These are phyloP conservation scores for Lolium perenne DNA, from an alignment of 176 grass and related monocot species.

Conservation along the genomic window DNA sequence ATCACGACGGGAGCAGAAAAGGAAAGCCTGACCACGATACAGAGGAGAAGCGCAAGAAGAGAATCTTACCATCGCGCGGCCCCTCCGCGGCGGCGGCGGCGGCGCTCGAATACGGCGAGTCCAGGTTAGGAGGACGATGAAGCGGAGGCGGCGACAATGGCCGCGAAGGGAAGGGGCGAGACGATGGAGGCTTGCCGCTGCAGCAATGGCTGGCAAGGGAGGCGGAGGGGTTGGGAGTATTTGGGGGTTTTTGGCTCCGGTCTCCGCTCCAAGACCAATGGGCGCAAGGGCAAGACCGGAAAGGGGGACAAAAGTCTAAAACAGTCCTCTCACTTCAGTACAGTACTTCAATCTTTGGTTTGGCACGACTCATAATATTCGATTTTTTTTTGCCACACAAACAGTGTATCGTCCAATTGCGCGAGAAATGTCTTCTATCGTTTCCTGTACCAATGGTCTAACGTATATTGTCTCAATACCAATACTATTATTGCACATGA, in stretches of 20 bases:
- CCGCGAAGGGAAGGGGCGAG: not conserved
- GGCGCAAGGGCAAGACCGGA: not conserved
- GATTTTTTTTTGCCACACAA: too few species aligned
- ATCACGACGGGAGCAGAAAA: not conserved
- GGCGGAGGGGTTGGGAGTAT: slow-evolving; percentile 5
- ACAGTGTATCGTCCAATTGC: too few species aligned
- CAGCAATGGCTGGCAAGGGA: not conserved
- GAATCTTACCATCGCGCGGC: slow-evolving; percentile 3
- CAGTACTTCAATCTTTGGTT: too few species aligned
- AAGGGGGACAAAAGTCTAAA: not conserved
- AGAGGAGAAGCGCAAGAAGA: not conserved
- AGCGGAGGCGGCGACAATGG: not conserved
- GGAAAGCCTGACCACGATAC: not conserved
- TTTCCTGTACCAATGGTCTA: too few species aligned
- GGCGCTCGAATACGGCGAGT: not conserved
- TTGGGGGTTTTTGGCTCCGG: not conserved
- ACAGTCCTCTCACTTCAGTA: not conserved
- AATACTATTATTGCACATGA: too few species aligned
- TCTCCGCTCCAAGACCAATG: not conserved
- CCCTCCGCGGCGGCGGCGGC: not conserved
- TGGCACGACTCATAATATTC: too few species aligned
- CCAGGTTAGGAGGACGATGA: not conserved
- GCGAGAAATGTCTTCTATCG: too few species aligned
- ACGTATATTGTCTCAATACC: too few species aligned
- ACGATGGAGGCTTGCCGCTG: not conserved